A percentile compares a stretch with the other conserved stretches of the same genome.
These are phyloP conservation scores for Vachellia collinsii DNA, from an alignment of 306 rosid species.

Conservation along the genomic window DNA sequence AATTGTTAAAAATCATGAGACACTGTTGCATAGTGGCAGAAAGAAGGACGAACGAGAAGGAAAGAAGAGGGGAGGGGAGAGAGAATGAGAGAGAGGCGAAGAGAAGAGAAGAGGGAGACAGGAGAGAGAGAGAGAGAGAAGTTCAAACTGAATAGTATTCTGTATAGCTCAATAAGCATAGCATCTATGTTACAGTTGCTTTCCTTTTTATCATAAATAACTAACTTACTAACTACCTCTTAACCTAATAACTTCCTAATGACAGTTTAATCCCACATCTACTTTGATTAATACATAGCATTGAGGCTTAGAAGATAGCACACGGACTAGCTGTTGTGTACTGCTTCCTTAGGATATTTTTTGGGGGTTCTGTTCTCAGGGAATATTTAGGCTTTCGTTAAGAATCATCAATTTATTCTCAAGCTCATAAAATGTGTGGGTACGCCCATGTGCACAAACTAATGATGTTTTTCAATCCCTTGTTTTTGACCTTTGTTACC, in stretches of 20 bases:
- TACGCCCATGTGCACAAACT: background rate
- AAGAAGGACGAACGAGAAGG: background rate
- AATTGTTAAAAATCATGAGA: background rate
- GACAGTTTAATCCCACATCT: background rate
- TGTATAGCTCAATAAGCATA: background rate
- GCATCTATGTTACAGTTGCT: background rate
- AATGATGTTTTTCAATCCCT: background rate
- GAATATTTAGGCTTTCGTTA: background rate
- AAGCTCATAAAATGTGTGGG: slow-evolving; percentile 1
- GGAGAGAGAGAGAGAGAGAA: too few relatives aligned
- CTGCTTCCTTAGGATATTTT: background rate
- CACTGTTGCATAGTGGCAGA: background rate
- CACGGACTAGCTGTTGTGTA: background rate
- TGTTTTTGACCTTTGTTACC: background rate
- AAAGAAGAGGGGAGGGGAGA: too few relatives aligned
- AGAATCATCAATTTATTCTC: background rate
- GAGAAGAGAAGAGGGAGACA: too few relatives aligned
- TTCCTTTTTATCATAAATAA: too few relatives aligned
- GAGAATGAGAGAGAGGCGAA: too few relatives aligned
- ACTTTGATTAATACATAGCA: background rate
- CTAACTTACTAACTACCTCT: background rate
- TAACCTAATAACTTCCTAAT: too few relatives aligned
- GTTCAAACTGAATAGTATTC: background rate
- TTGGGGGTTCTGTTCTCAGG: background rate
- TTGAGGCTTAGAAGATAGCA: background rate